These are phyloP conservation scores for Oryza meridionalis DNA, from an alignment of 176 grass and related monocot genomes.

Conservation along the genomic window DNA sequence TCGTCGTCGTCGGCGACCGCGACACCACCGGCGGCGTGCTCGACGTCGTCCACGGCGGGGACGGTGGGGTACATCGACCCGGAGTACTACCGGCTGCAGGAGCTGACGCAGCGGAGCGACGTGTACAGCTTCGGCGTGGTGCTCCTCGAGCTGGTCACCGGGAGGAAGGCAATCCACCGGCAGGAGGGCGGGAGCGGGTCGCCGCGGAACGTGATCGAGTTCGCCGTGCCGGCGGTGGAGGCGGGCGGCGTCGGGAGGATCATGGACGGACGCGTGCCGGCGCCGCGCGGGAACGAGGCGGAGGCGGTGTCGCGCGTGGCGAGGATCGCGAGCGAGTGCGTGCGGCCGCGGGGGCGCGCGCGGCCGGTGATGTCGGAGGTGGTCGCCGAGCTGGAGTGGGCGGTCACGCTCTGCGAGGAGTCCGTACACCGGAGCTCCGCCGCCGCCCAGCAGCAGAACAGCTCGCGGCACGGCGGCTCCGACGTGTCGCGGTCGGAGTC, in stretches of 20 bases:
- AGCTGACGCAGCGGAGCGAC: constrained; percentile 83
- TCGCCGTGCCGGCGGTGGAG: constrained; percentile 67
- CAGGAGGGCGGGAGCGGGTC: constrained; percentile 60
- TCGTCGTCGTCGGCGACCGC: neutral
- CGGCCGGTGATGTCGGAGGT: constrained; percentile 79
- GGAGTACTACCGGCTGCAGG: constrained; percentile 86
- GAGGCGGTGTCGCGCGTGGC: constrained; percentile 61
- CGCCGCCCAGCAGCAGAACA: neutral
- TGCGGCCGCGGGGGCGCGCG: constrained; percentile 46
- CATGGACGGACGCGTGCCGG: constrained; percentile 55
- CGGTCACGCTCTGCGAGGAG: constrained; percentile 54
- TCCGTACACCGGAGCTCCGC: constrained; percentile 7
- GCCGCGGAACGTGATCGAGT: constrained; percentile 72
- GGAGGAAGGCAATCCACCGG: constrained; percentile 75
- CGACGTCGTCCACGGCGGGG: constrained; percentile 55
- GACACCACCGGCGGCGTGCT: neutral
- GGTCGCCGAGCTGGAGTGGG: constrained; percentile 79
- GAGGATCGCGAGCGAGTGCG: constrained; percentile 71
- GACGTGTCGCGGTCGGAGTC: constrained; percentile 61
- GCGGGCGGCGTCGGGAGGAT: constrained; percentile 32
- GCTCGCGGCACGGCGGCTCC: constrained; percentile 47
- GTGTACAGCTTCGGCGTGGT: constrained; percentile 98
- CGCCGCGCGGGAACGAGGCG: constrained; percentile 50
- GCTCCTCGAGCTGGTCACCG: constrained; percentile 85
- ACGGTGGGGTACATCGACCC: constrained; percentile 97